Evolutionary conservation across 106 monocot species (phyloP), one percentile per base, ranked within the genome.

Genomic region (Allium cepa): DNA sequence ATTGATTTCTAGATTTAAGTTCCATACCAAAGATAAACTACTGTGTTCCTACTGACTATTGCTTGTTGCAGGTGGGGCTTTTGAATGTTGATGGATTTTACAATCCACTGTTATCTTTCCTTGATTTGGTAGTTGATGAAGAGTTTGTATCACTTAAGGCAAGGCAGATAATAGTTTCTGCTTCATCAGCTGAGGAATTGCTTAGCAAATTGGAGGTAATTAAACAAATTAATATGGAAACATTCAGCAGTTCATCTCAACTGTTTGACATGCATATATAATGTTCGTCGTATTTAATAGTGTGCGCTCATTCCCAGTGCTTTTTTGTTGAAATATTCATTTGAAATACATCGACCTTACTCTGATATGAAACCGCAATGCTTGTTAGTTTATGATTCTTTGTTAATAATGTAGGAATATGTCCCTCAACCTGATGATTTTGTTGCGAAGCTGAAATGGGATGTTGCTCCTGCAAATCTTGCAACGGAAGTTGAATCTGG

Each of bases 11-110:
- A 4, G 36, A 36, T 3, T 36, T 36, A 36, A 4, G 36, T 36
- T 36, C 36, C 36, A 4, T 36, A 36, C 5, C 5, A 36, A 36
- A 36, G 36, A 36, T 36, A 22, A 22, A 36, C 36, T 5, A 36
- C 1, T 22, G 22, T 22, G 36, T 36, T 36, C 22, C 36, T 36
- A 36, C 5, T 36, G 36, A 55, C 3, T 55, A 15, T 55, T 55
- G 11, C 15, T 15, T 8, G 11, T 55, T 45, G 17, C 72, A 86
- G 85, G 85, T 86, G 65, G 85, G 85, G 4, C 73, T 86, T 66
- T 53, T 86, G 60, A 86, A 86, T 69, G 82, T 86, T 12, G 82
- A 86, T 67, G 85, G 85, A 3, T 86, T 73, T 49, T 87, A 87
- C 48, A 75, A 87, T 26, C 80, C 87, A 2, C 55, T 87, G 4